Conservation (phyloP, 495 filamentous ascomycete genomes). For the Aspergillus carlsbadensis region DNA sequence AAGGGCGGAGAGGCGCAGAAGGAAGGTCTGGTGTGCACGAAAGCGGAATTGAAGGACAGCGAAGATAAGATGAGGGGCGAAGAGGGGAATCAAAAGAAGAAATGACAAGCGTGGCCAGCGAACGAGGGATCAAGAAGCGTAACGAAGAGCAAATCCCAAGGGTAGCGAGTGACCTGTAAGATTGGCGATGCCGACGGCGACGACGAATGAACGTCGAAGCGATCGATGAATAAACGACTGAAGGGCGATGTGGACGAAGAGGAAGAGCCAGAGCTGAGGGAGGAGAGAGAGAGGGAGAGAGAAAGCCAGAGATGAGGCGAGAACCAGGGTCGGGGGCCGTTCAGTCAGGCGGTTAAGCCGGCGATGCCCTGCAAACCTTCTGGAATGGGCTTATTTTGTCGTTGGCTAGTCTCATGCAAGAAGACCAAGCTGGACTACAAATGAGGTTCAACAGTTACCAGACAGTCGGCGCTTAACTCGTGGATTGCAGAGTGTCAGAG, state of each 20-base stretch:
- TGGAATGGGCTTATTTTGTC: not conserved
- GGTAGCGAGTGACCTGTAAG: slow-evolving; percentile 10
- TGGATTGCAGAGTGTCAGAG: not conserved
- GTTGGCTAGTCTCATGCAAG: not conserved
- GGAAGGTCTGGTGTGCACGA: not conserved
- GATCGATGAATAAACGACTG: slow-evolving; percentile 10
- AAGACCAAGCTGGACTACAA: not conserved
- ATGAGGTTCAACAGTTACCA: too few species aligned
- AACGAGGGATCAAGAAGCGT: slow-evolving; percentile 1
- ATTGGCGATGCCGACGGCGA: slow-evolving; percentile 2
- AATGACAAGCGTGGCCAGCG: slow-evolving; percentile 6
- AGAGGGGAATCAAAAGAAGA: not conserved
- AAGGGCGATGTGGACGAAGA: slow-evolving; percentile 2
- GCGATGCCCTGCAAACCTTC: not conserved
- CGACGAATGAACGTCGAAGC: slow-evolving; percentile 6
- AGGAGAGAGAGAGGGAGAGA: slow-evolving; percentile 10
- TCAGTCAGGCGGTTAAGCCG: slow-evolving; percentile 5
- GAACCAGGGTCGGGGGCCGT: not conserved
- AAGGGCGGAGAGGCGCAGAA: slow-evolving; percentile 4
- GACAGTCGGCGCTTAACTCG: slow-evolving; percentile 1
- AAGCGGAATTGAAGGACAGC: not conserved
- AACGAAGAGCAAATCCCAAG: not conserved
- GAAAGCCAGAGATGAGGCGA: slow-evolving; percentile 2
- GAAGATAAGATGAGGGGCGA: slow-evolving; percentile 2
- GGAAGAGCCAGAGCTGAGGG: not conserved